A percentile compares a stretch with the other conserved stretches of the same genome.
phyloP scores from a whole-genome alignment of 768 basidiomycete genomes.

The Postia placenta region DNA sequence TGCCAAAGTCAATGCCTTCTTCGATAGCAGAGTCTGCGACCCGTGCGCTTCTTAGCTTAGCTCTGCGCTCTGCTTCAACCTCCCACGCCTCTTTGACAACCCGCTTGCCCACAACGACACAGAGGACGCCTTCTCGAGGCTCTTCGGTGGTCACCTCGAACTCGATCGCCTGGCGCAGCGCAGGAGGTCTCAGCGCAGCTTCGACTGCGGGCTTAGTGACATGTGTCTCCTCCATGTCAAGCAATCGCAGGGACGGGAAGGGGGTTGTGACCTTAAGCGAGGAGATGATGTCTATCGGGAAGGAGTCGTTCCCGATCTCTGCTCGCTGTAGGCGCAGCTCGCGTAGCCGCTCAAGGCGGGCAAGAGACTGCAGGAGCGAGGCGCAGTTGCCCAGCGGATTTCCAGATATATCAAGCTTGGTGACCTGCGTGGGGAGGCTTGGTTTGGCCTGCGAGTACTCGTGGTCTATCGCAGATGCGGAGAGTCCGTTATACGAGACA shows the following conservation, averaged over 20 bases:
- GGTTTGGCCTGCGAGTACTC: slow-evolving; percentile 4
- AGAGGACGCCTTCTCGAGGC: slow-evolving; percentile 44
- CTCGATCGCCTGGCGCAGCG: slow-evolving; percentile 42
- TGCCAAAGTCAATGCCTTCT: slow-evolving; percentile 2
- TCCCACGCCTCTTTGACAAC: slow-evolving; percentile 77
- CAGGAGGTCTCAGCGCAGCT: slow-evolving; percentile 33
- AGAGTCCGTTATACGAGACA: slow-evolving; percentile 61
- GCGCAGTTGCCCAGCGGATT: slow-evolving; percentile 53
- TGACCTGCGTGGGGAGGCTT: slow-evolving; percentile 44
- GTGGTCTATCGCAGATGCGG: slow-evolving; percentile 47
- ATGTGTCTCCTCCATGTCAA: slow-evolving; percentile 66
- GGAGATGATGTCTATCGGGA: slow-evolving; percentile 36
- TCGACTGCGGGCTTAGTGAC: slow-evolving; percentile 42
- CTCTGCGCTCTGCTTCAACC: slow-evolving; percentile 57
- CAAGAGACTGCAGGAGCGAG: slow-evolving; percentile 41
- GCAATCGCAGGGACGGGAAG: slow-evolving; percentile 48
- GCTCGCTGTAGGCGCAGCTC: slow-evolving; percentile 52
- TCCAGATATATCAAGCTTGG: slow-evolving; percentile 56
- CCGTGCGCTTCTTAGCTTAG: slow-evolving; percentile 34
- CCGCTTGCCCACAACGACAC: slow-evolving; percentile 63
- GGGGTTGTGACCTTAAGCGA: slow-evolving; percentile 15
- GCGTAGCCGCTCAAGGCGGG: slow-evolving; percentile 43
- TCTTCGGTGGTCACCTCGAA: slow-evolving; percentile 52
- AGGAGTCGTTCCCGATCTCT: slow-evolving; percentile 55
- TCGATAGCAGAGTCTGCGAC: slow-evolving; percentile 11